Base-by-base conservation (phyloP, 768 basidiomycete species). In the Leucocoprinus leucothites region DNA sequence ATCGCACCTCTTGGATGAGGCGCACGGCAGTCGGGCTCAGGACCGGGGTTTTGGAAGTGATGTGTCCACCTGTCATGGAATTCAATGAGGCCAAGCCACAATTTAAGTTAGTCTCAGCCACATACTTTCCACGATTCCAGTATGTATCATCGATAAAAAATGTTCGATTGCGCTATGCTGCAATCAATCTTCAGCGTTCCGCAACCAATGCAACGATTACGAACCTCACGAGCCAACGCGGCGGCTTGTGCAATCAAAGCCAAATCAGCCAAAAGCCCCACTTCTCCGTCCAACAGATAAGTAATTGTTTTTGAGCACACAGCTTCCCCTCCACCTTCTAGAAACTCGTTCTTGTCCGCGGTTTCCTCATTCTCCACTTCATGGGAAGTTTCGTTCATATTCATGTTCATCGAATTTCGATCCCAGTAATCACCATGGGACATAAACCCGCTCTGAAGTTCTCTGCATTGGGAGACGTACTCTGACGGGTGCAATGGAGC, bases 121-220 rank as follows among this genome's bases (percentile, higher is more conserved):
- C 82, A 52, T 58, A 86, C 84, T 79, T 84, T 71, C 86, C 87
- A 53, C 86, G 80, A 65, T 86, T 82, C 87, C 87, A 89, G 58
- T 83, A 79, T 0, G 79, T 80, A 65, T 89, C 87, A 55, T 86
- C 82, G 3, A 89, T 72, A 51, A 89, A 73, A 67, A 89, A 84
- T 2, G 86, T 87, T 36, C 82, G 71, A 60, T 82, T 82, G 54
- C 77, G 73, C 86, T 87, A 57, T 52, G 21, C 51, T 38, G 4
- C 6, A 38, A 6, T 38, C 7, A 38, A 13, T 13, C 16, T 38
- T n/a, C 16, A 31, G 3, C 8, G 18, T 44, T 28, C 31, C 51
- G 46, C 25, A 7, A 47, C 2, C 41, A 48, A 46, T 51, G 43
- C 53, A 48, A 31, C 47, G 18, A 21, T 21, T 36, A 65, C 69